phyloP scores from a whole-genome alignment of 495 filamentous ascomycete genomes.

The Acidomyces sp. region DNA sequence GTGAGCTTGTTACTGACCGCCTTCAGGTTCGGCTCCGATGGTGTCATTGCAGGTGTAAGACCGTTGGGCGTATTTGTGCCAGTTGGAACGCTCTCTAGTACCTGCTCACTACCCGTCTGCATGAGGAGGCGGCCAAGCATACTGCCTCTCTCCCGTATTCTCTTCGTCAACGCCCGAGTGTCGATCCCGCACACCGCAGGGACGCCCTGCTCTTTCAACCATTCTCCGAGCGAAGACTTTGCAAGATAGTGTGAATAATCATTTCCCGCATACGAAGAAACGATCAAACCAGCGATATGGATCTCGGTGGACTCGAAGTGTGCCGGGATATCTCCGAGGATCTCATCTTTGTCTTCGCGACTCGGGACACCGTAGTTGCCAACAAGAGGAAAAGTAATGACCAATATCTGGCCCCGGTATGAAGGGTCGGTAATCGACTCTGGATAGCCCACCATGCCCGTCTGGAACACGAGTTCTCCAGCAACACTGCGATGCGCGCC shows the following conservation, averaged over 20 bases:
- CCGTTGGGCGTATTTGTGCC: slow-evolving; percentile 15
- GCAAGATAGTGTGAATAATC: slow-evolving; percentile 91
- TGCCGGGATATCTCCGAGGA: slow-evolving; percentile 71
- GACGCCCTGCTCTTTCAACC: slow-evolving; percentile 89
- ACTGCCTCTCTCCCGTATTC: slow-evolving; percentile 82
- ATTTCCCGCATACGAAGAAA: slow-evolving; percentile 82
- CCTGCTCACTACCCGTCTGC: slow-evolving; percentile 32
- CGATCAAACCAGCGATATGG: slow-evolving; percentile 80
- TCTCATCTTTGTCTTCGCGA: slow-evolving; percentile 62
- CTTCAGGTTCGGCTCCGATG: slow-evolving; percentile 4
- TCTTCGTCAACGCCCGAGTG: slow-evolving; percentile 85
- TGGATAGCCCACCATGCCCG: slow-evolving; percentile 97
- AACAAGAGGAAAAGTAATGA: slow-evolving; percentile 79
- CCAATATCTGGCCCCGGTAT: slow-evolving; percentile 82
- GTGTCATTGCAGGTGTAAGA: slow-evolving; percentile 8
- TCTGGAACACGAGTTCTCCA: slow-evolving; percentile 97
- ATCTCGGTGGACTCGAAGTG: slow-evolving; percentile 87
- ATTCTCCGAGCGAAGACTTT: slow-evolving; percentile 73
- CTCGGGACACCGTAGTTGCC: slow-evolving; percentile 92
- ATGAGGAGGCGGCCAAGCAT: slow-evolving; percentile 88
- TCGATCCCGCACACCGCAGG: slow-evolving; percentile 96
- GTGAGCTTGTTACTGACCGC: slow-evolving; percentile 7
- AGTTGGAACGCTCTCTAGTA: slow-evolving; percentile 17
- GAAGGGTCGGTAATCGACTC: slow-evolving; percentile 90
- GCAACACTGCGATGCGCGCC: slow-evolving; percentile 82